Base-by-base conservation (phyloP, 257 asterid genomes). In the Solanum tarapatanum region DNA sequence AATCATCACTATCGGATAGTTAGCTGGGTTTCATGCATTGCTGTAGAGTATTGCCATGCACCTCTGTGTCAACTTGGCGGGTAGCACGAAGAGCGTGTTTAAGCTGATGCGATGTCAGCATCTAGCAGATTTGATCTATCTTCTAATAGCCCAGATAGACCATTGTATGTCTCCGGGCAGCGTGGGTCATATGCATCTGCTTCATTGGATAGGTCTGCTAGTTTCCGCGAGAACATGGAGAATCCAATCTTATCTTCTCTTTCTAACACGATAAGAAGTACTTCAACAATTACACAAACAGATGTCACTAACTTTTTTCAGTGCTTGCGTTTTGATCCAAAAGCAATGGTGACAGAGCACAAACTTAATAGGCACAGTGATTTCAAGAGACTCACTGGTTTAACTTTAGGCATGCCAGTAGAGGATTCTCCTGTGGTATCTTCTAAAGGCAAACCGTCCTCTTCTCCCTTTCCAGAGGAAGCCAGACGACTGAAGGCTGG, bases 141-240 rank as follows among this genome's bases (percentile, higher is more conserved):
- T 92, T 94, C 97, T 86, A 92, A 92, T 92, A 95, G 98, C 93
- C 97, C 98, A 84, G 99, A 96, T 90, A 95, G 95, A 92, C 91
- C 94, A 28, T 85, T 91, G 89, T 94, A 94, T 91, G 88, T 94
- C 87, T 88, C 99, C 84, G 97, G 93, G 83, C 94, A 91, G 90
- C 98, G 98, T 88, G 94, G 95, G 88, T 92, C 98, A 70, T 93
- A 91, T 86, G 90, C 93, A 66, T 83, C 93, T 83, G 90, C 95
- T 91, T 89, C 96, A 88, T 89, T 96, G 94, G 98, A 96, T 80
- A 93, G 95, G 93, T 93, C 97, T 13, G 91, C 94, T 86, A 93
- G 84, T 48, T 79, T 79, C 84, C 84, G 39, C 32, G 84, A 79
- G 66, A 79, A 87, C 90, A 89, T 91, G 94, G 99, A 95, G 89